Base-by-base conservation (phyloP, 108 stramenopile genomes). In the Cyclotella kingstonii region DNA sequence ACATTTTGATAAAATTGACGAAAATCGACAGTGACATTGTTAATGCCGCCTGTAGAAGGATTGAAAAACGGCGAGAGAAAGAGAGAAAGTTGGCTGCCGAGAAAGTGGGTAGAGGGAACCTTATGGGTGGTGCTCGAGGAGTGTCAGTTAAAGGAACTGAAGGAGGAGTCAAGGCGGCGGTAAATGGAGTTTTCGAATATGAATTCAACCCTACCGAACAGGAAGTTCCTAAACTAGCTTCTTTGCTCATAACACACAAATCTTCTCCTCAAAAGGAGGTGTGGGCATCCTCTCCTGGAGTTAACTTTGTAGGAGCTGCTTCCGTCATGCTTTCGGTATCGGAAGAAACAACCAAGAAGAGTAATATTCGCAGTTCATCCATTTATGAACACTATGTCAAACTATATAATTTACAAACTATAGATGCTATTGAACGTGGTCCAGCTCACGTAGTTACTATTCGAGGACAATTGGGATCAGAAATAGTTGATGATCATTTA, bases 281-380 rank as follows among this genome's bases (percentile, higher is more conserved):
- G 21, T 76, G 74, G 74, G 54, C 68, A 6, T 70, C 68, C 0
- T 34, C 62, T 27, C 74, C 74, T 19, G 74, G 74, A 30, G 29
- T 41, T 4, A 76, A 70, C 61, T 76, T 76, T 34, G 54, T 76
- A 4, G 63, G 74, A 18, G 74, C 56, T 9, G 49, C 71, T 0
- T 54, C 62, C 22, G 43, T 65, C 31, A 29, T 33, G 4, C 12
- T 48, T 2, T 31, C 49, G 15, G 53, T 64, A 10, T 17, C 34
- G 4, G 52, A 55, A 35, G 40, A 27, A 26, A 35, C 35, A 4
- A 55, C 26, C 38, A 25, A 7, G 38, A 41, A 42, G 9, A 12
- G 10, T 19, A 12, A 19, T 21, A 55, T n/a, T n/a, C 21, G 26
- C 19, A n/a, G 15, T 7, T 40, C 54, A 14, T 25, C n/a, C 45